Evolutionary conservation across 1,284 basidiomycete species (phyloP).

Genomic region (Sporisorium scitamineum): DNA sequence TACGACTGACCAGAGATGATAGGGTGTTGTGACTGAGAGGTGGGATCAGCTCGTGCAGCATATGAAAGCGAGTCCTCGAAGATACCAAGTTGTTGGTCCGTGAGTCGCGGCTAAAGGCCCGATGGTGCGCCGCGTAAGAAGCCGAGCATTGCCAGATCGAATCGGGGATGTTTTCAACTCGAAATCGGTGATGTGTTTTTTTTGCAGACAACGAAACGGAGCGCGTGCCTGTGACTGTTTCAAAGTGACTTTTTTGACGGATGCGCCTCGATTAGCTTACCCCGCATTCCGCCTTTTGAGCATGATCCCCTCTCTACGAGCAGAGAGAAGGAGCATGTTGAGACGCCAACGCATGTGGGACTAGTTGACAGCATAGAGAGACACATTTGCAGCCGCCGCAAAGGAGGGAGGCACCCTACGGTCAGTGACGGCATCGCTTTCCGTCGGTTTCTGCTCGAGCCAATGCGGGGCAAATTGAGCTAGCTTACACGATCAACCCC

Average conservation of each 20-base stretch:
- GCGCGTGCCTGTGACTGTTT: not conserved
- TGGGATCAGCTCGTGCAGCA: not conserved
- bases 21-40: too few relatives aligned
- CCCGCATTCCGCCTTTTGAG: not conserved
- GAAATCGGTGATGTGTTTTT: not conserved
- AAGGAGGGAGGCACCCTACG: conserved; percentile 4
- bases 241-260: not conserved
- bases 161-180: not conserved
- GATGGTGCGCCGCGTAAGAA: not conserved
- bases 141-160: not conserved
- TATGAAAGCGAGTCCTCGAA: not conserved
- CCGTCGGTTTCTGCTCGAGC: conserved; percentile 7
- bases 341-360: not conserved
- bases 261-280: not conserved
- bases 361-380: not conserved
- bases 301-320: not conserved
- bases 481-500: not conserved
- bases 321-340: not conserved
- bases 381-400: not conserved
- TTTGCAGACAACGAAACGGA: too few relatives aligned
- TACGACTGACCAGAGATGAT: not conserved
- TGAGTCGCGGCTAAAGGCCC: not conserved
- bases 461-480: not conserved
- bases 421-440: conserved; percentile 13
- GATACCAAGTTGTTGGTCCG: not conserved